Conservation (phyloP, 1,284 basidiomycete species). For the Cutaneotrichosporon spelunceum region DNA sequence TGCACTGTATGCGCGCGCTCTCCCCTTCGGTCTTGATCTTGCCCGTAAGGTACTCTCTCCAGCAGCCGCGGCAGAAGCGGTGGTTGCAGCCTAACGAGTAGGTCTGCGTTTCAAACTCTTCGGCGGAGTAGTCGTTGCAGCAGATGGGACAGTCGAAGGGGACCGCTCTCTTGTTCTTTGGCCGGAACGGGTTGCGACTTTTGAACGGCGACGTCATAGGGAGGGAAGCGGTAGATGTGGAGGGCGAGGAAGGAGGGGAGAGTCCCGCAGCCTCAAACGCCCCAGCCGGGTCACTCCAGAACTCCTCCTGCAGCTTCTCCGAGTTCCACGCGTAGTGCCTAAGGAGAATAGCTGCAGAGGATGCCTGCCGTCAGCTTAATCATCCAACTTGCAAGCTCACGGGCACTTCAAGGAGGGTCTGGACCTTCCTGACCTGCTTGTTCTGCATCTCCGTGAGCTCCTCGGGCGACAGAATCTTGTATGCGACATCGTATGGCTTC, state of each 20-base stretch:
- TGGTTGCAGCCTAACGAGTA: constrained; percentile 73
- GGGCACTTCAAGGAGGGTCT: constrained; percentile 77
- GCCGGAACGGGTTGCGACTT: constrained; percentile 19
- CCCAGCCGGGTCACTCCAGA: constrained; percentile 78
- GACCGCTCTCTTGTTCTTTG: constrained; percentile 40
- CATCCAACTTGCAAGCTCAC: constrained; percentile 56
- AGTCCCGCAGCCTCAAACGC: constrained; percentile 70
- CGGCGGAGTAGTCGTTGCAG: constrained; percentile 64
- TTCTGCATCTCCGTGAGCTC: constrained; percentile 74
- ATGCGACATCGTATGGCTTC: constrained; percentile 51
- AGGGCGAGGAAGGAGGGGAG: constrained; percentile 47
- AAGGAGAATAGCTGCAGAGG: constrained; percentile 72
- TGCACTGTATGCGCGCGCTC: constrained; percentile 76
- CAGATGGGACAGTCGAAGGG: constrained; percentile 85
- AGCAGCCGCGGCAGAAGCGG: constrained; percentile 80
- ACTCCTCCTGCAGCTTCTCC: constrained; percentile 90
- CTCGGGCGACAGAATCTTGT: constrained; percentile 66
- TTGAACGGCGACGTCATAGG: constrained; percentile 36
- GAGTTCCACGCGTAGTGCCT: constrained; percentile 92
- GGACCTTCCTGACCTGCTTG: constrained; percentile 74
- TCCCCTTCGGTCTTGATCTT: constrained; percentile 92
- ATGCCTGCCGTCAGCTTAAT: constrained; percentile 41
- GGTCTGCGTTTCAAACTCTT: constrained; percentile 58
- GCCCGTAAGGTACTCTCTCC: constrained; percentile 74
- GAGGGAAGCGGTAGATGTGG: constrained; percentile 34